Evolutionary conservation across 2,329 filamentous ascomycete species (phyloP).

Genomic region (Berkeleyomyces basicola): DNA sequence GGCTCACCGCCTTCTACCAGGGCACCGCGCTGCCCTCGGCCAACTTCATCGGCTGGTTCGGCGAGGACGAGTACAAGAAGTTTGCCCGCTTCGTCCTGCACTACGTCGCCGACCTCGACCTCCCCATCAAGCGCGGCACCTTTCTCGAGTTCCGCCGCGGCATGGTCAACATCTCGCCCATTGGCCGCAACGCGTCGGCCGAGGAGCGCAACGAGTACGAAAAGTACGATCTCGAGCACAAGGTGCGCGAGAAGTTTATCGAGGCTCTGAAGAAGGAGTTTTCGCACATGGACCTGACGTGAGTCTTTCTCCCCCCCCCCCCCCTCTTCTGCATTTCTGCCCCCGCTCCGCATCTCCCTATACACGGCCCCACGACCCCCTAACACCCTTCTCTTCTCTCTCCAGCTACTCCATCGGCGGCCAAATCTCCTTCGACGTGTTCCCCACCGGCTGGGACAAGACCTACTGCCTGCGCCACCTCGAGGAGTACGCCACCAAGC

Average conservation of each 20-base stretch:
- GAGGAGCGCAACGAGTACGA: conserved; percentile 72
- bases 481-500: conserved; percentile 57
- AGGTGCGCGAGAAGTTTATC: conserved; percentile 63
- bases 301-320: conserved; percentile 23
- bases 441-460: conserved; percentile 96
- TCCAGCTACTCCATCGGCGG: conserved; percentile 79
- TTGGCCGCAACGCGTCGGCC: conserved; percentile 70
- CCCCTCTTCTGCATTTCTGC: conserved; percentile 3
- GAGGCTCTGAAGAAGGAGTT: conserved; percentile 64
- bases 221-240: conserved; percentile 60
- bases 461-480: conserved; percentile 87
- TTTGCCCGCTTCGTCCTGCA: conserved; percentile 60
- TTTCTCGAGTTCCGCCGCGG: conserved; percentile 83
- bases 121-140: conserved; percentile 69
- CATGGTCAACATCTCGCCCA: conserved; percentile 74
- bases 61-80: conserved; percentile 67
- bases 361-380: neutral
- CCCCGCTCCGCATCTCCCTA: conserved; percentile 3
- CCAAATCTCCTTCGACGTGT: conserved; percentile 96
- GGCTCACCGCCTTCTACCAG: conserved; percentile 75
- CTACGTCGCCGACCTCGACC: conserved; percentile 70
- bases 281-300: conserved; percentile 70
- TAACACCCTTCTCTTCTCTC: neutral
- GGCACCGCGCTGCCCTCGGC: conserved; percentile 59
- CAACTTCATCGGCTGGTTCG: conserved; percentile 84